These are phyloP conservation scores for Solanum sejunctum DNA, from an alignment of 257 asterid genomes.

Conservation along the genomic window DNA sequence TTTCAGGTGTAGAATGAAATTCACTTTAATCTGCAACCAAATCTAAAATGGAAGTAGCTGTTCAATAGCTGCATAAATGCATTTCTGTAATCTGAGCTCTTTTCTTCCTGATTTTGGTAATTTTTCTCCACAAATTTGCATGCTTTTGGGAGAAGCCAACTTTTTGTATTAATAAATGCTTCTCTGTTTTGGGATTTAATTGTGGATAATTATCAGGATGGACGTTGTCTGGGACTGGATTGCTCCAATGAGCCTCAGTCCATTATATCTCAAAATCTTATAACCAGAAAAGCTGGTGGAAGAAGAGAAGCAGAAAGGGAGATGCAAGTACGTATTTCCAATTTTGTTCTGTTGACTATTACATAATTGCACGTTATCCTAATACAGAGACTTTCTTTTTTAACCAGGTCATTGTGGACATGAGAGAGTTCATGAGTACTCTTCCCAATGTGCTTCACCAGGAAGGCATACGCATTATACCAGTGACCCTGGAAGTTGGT, in stretches of 20 bases:
- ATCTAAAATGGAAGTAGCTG: neutral
- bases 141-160: neutral
- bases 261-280: conserved; percentile 41
- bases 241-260: conserved; percentile 56
- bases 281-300: conserved; percentile 95
- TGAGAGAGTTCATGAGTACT: conserved; percentile 99
- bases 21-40: neutral
- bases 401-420: conserved; percentile 85
- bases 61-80: neutral
- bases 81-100: neutral
- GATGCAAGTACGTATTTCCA: conserved; percentile 50
- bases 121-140: neutral
- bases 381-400: neutral
- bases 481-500: conserved; percentile 95
- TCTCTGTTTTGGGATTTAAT: neutral
- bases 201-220: conserved; percentile 46
- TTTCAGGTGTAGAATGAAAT: neutral
- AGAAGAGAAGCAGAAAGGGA: conserved; percentile 68
- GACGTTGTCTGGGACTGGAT: conserved; percentile 35
- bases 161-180: neutral
- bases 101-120: neutral
- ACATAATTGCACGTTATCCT: neutral
- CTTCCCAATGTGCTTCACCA: conserved; percentile 95
- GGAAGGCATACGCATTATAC: conserved; percentile 81
- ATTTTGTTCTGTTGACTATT: neutral